Evolutionary conservation across 768 basidiomycete species (phyloP).

Genomic region (Pulveroboletus sp.): DNA sequence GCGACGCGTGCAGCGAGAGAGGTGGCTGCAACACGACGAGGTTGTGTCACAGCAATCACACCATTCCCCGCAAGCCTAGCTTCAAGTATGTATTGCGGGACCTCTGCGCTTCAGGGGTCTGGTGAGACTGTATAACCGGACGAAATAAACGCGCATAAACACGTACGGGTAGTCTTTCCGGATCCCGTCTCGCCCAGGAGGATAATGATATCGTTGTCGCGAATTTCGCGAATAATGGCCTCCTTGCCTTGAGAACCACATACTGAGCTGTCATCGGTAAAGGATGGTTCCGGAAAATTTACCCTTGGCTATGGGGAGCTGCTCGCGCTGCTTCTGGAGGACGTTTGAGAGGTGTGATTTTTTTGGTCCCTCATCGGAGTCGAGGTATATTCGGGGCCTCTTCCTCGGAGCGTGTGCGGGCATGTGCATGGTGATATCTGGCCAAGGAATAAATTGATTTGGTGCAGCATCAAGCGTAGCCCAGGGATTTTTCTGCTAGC

Average conservation of each 20-base stretch:
- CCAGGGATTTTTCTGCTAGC: not conserved
- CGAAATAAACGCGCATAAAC: not conserved
- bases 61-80: slow-evolving; percentile 66
- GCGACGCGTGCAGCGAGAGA: slow-evolving; percentile 92
- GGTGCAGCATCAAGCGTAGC: not conserved
- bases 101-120: slow-evolving; percentile 54
- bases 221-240: slow-evolving; percentile 67
- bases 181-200: slow-evolving; percentile 97
- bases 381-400: slow-evolving; percentile 21
- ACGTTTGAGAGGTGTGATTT: slow-evolving; percentile 9
- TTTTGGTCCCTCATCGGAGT: slow-evolving; percentile 15
- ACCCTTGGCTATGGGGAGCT: slow-evolving; percentile 81
- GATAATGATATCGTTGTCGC: slow-evolving; percentile 77
- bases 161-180: slow-evolving; percentile 96
- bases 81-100: slow-evolving; percentile 93
- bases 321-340: slow-evolving; percentile 60
- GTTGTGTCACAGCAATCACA: slow-evolving; percentile 90
- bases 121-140: slow-evolving; percentile 15
- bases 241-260: slow-evolving; percentile 53
- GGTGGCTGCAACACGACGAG: slow-evolving; percentile 91
- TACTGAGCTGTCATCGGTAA: not conserved
- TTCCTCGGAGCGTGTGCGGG: slow-evolving; percentile 23
- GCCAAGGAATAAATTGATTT: not conserved
- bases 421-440: slow-evolving; percentile 13
- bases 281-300: not conserved